A percentile compares a stretch with the other conserved stretches of the same genome.
These are phyloP conservation scores for Geum urbanum DNA, from an alignment of 306 rosid species.

Conservation along the genomic window DNA sequence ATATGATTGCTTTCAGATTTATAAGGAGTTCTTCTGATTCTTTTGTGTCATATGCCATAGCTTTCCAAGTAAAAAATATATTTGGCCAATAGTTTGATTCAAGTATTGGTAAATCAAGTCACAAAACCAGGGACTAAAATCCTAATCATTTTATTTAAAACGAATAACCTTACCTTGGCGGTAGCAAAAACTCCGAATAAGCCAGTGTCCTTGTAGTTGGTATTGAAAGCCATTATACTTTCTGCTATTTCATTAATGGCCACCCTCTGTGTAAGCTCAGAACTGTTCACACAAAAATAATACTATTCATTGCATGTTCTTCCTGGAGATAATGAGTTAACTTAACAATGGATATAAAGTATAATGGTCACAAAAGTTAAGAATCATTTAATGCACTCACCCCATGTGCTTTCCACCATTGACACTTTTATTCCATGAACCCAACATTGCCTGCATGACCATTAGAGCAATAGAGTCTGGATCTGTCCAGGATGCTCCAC, in stretches of 20 bases:
- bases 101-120: background rate
- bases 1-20: background rate
- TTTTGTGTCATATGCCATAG: background rate
- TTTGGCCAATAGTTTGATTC: background rate
- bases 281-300: slow-evolving; percentile 37
- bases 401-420: slow-evolving; percentile 98
- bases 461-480: slow-evolving; percentile 89
- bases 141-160: background rate
- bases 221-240: slow-evolving; percentile 91
- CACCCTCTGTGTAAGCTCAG: slow-evolving; percentile 73
- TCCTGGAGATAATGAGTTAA: background rate
- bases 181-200: slow-evolving; percentile 86
- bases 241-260: slow-evolving; percentile 80
- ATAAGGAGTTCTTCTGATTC: background rate
- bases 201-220: slow-evolving; percentile 90
- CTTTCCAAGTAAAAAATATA: background rate
- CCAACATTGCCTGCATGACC: slow-evolving; percentile 99
- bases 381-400: slow-evolving; percentile 31
- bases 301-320: slow-evolving; percentile 19
- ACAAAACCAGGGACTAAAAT: background rate
- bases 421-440: slow-evolving; percentile 86
- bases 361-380: background rate
- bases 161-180: slow-evolving; percentile 51
- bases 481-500: slow-evolving; percentile 95
- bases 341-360: background rate